Percentiles rank a stretch among this genome's conserved stretches.
Conservation (phyloP, 1,139 yeast genomes). For the Saccharomyces hybrid region DNA sequence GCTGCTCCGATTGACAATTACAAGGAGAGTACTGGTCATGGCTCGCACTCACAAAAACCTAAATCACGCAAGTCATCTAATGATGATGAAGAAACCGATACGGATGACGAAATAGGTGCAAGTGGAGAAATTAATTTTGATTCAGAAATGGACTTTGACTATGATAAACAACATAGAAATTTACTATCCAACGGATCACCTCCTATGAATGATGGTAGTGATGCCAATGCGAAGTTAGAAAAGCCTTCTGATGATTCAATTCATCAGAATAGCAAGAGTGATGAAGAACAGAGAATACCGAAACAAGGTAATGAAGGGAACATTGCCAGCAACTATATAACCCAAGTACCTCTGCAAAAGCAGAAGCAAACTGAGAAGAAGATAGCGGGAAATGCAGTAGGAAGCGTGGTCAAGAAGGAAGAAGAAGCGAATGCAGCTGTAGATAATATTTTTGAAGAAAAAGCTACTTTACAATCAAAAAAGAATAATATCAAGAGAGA, state of each 20-base stretch:
- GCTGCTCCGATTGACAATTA: background rate
- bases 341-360: conserved; percentile 3
- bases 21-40: background rate
- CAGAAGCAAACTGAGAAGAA: background rate
- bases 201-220: background rate
- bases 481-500: conserved; percentile 30
- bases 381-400: background rate
- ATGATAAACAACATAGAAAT: conserved; percentile 26
- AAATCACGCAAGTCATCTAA: conserved; percentile 6
- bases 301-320: background rate
- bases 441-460: conserved; percentile 28
- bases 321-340: background rate
- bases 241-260: background rate
- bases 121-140: conserved; percentile 28
- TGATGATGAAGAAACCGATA: conserved; percentile 28
- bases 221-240: background rate
- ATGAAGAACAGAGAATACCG: background rate
- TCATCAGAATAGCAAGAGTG: background rate
- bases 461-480: conserved; percentile 24
- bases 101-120: conserved; percentile 27
- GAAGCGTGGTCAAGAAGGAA: background rate
- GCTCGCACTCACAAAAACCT: background rate
- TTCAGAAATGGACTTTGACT: conserved; percentile 28
- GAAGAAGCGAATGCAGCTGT: conserved; percentile 10
- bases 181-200: conserved; percentile 12